Base-by-base conservation (phyloP, 208 protist species). In the Porcisia deanei region DNA sequence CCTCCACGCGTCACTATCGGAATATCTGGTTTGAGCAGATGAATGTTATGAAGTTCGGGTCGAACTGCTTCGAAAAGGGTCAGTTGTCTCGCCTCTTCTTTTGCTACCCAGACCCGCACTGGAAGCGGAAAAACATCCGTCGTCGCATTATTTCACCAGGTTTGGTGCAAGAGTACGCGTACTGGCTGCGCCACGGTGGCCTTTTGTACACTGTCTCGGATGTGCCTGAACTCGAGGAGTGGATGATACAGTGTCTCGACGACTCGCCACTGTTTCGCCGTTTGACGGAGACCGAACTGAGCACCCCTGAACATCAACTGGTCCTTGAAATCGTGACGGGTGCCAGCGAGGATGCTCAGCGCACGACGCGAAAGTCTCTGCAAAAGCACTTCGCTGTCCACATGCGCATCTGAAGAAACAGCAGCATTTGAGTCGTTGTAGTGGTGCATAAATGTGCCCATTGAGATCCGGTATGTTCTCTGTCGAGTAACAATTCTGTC, bases 21-120 rank as follows among this genome's bases (percentile, higher is more conserved):
- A 99, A 99, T 81, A 78, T 99, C 18, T 96, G 94, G 85, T 98
- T 99, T 75, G 94, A 98, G 55, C 95, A 96, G 66, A 85, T 95
- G 53, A 99, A 99, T 81, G 97, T 98, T 2, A 99, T 99, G 99
- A 99, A 99, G 88, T 98, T 97, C 76, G 88, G 99, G 25, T 97
- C 98, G 20, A 99, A 99, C 77, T 99, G 94, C 78, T 99, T 99
- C 75, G 71, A 78, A 14, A 99, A 99, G 73, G 98, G 94, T 7
- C 98, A 99, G 89, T 83, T 99, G 25, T 81, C 86, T 43, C 96
- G 96, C 47, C 88, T 99, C 16, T 99, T 99, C 75, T 99, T 99
- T 75, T 97, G 99, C 77, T 99, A 99, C 81, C 99, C 99, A 3
- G 99, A 99, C 77, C 99, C 99, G 30, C 99, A 99, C 78, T 99